These are phyloP conservation scores for Cichorium intybus DNA, from an alignment of 140 eudicot species.

Conservation along the genomic window DNA sequence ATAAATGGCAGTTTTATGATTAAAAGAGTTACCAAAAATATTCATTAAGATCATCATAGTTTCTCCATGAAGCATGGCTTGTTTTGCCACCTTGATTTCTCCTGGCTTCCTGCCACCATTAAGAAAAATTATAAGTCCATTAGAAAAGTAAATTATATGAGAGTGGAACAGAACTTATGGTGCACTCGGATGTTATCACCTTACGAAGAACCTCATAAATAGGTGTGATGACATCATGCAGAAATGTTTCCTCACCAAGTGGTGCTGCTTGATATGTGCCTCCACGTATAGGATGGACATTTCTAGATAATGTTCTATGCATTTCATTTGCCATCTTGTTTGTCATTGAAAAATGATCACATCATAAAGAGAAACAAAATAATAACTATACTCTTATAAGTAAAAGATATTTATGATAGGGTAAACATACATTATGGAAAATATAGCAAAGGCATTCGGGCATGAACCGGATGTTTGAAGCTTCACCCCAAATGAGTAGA, in stretches of 20 bases:
- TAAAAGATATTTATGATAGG: not conserved
- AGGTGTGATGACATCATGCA: conserved; percentile 79
- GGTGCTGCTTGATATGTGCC: conserved; percentile 66
- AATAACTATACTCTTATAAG: not conserved
- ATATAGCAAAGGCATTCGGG: conserved; percentile 99
- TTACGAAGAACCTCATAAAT: conserved; percentile 80
- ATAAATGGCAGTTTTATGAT: conserved; percentile 5
- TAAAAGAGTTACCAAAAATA: conserved; percentile 98
- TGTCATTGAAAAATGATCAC: not conserved
- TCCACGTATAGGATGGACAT: conserved; percentile 78
- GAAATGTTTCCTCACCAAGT: conserved; percentile 70
- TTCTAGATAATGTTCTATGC: conserved; percentile 66
- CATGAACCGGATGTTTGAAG: conserved; percentile 97
- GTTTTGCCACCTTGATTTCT: conserved; percentile 85
- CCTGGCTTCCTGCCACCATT: conserved; percentile 68
- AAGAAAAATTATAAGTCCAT: not conserved
- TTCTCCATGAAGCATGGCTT: conserved; percentile 98
- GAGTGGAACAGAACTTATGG: too few relatives aligned
- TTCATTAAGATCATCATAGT: conserved; percentile 96
- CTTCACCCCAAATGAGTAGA: conserved; percentile 99
- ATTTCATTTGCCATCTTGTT: conserved; percentile 79
- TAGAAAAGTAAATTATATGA: conserved; percentile 3
- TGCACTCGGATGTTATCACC: too few relatives aligned
- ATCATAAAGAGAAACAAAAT: conserved; percentile 8
- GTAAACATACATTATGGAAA: conserved; percentile 88